A percentile compares a stretch with the other conserved stretches of the same genome.
phyloP scores from a whole-genome alignment of 1,139 yeast species.

The Candida smagusa region DNA sequence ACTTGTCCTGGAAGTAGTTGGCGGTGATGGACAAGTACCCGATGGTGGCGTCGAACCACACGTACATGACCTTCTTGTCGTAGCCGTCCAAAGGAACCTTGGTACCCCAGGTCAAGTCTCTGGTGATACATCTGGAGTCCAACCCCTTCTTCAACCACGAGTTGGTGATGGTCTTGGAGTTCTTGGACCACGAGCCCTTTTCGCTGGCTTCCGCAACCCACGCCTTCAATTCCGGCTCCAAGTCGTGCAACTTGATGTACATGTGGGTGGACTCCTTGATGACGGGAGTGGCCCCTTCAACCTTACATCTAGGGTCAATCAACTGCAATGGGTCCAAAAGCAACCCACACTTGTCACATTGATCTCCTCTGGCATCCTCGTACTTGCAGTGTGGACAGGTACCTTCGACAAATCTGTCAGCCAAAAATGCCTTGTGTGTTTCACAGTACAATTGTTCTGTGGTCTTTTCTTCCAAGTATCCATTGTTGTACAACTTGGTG shows the following conservation, averaged over 20 bases:
- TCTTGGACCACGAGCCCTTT: slow-evolving; percentile 87
- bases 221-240: slow-evolving; percentile 66
- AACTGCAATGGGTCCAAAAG: slow-evolving; percentile 89
- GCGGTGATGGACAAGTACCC: slow-evolving; percentile 97
- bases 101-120: slow-evolving; percentile 98
- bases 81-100: slow-evolving; percentile 88
- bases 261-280: slow-evolving; percentile 82
- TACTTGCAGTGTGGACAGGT: slow-evolving; percentile 93
- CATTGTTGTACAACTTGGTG: slow-evolving; percentile 67
- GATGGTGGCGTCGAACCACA: slow-evolving; percentile 98
- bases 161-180: slow-evolving; percentile 80
- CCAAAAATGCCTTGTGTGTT: slow-evolving; percentile 83
- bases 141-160: slow-evolving; percentile 95
- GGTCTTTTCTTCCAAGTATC: slow-evolving; percentile 78
- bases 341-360: slow-evolving; percentile 94
- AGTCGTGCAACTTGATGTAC: slow-evolving; percentile 76
- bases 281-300: slow-evolving; percentile 79
- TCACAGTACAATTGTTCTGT: slow-evolving; percentile 91
- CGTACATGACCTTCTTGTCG: slow-evolving; percentile 87
- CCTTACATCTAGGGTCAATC: slow-evolving; percentile 90
- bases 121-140: slow-evolving; percentile 91
- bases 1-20: slow-evolving; percentile 61
- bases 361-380: slow-evolving; percentile 98
- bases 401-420: slow-evolving; percentile 97
- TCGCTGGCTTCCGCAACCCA: slow-evolving; percentile 72